phyloP scores from a whole-genome alignment of 2,329 filamentous ascomycete genomes.

The Xylaria hypoxylon region DNA sequence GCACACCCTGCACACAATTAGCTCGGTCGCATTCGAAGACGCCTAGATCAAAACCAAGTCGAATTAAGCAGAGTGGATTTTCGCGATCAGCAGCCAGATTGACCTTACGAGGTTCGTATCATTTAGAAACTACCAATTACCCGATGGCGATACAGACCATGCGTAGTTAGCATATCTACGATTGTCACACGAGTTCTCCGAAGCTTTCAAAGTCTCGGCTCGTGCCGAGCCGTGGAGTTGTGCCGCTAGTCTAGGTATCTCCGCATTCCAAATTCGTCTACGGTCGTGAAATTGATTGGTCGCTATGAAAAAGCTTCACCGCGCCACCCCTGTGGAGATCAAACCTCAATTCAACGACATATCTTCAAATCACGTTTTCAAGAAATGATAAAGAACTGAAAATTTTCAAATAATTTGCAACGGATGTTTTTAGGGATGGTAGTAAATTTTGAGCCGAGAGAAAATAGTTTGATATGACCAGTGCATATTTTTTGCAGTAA shows the following conservation, averaged over 20 bases:
- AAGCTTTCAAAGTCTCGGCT: constrained; percentile 26
- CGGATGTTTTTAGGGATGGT: neutral
- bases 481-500: neutral
- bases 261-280: constrained; percentile 34
- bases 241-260: constrained; percentile 12
- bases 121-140: neutral
- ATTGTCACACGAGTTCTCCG: neutral
- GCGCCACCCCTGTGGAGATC: constrained; percentile 26
- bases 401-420: no score
- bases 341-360: constrained; percentile 35
- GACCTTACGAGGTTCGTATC: no score
- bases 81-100: no score
- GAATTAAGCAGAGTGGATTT: neutral
- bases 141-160: neutral
- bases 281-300: constrained; percentile 33
- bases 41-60: neutral
- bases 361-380: neutral
- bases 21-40: neutral
- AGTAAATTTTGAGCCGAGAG: neutral
- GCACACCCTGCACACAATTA: neutral
- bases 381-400: no score
- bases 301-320: constrained; percentile 17
- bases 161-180: neutral
- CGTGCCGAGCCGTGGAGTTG: constrained; percentile 28
- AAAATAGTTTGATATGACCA: neutral